Evolutionary conservation across 1,284 basidiomycete species (phyloP), one percentile per base, ranked within the genome.

Genomic region (Baeospora myosura): DNA sequence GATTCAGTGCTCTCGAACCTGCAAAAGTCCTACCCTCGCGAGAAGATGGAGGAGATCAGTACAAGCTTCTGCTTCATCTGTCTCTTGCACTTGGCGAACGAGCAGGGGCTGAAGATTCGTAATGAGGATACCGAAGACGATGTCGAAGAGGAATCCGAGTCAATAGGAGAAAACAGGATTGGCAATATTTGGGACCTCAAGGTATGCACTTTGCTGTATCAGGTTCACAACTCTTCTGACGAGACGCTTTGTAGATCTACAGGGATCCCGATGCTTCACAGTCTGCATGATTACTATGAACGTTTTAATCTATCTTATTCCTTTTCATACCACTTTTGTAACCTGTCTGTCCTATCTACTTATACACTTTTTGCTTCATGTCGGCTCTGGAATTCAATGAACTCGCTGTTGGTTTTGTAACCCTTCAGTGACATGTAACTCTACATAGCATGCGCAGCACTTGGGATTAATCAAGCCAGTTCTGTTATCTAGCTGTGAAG

Each of bases 21-120:
- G 26, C 81, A 88, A 50, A 73, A 69, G 39, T 76, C 83, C 5
- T 98, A 98, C 62, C 88, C 95, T 0, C 71, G 72, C 47, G 92
- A 97, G 33, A 96, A 94, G 70, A 88, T 98, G 84, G 82, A 88
- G 34, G 96, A 99, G 54, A 97, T 98, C 61, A 96, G 92, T 60
- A 98, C 96, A 6, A 96, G 91, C 48, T 98, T 97, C 78, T 98
- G 95, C 64, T 99, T 98, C 70, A 99, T 98, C 61, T 98, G 95
- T 58, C 66, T 98, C 25, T 66, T 96, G 24, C 93, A 97, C 66
- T 71, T 98, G 30, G 94, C 93, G 33, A 96, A 98, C 58, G 93
- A 98, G 60, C 89, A 91, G 57, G 94, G 94, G 1, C 70, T 97
- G 33, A 85, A 82, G 55, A 72, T 94, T 31, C 24, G 21, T 8